Conservation (phyloP, 1,284 basidiomycete genomes). For the Ceratobasidium sp. region DNA sequence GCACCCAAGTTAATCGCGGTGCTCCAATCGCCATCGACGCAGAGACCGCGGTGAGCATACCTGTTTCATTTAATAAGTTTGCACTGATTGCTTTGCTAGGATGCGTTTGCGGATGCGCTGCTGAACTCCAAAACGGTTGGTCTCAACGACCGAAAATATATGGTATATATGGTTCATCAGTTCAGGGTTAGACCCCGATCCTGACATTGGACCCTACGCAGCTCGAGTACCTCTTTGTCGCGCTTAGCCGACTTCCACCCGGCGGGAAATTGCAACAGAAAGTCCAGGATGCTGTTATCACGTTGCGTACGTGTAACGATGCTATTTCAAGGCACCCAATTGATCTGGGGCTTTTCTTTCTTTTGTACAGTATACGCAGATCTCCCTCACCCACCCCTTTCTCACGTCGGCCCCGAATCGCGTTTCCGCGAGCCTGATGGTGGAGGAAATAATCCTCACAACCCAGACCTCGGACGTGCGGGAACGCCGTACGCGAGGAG, state of each 20-base stretch:
- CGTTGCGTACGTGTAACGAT: slow-evolving; percentile 46
- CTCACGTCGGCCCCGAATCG: slow-evolving; percentile 53
- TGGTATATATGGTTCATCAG: slow-evolving; percentile 52
- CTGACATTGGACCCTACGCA: slow-evolving; percentile 44
- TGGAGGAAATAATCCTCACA: slow-evolving; percentile 45
- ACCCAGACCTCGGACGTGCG: slow-evolving; percentile 46
- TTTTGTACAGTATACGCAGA: slow-evolving; percentile 69
- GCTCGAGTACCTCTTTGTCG: slow-evolving; percentile 61
- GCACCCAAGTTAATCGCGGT: slow-evolving; percentile 41
- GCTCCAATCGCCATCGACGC: slow-evolving; percentile 40
- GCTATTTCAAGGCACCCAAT: not conserved
- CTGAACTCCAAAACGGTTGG: slow-evolving; percentile 54
- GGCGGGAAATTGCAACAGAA: slow-evolving; percentile 49
- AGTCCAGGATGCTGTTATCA: slow-evolving; percentile 58
- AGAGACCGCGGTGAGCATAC: slow-evolving; percentile 10
- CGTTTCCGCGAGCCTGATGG: slow-evolving; percentile 48
- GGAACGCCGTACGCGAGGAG: slow-evolving; percentile 42
- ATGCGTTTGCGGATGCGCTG: slow-evolving; percentile 55
- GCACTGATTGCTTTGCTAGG: not conserved
- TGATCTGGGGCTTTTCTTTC: not conserved
- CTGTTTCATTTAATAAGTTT: slow-evolving; percentile 7
- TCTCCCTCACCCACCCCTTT: slow-evolving; percentile 68
- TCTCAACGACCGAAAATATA: slow-evolving; percentile 63
- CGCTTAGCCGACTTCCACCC: slow-evolving; percentile 60
- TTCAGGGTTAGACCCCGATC: not conserved